Evolutionary conservation across 2,329 filamentous ascomycete genomes (phyloP), one percentile per base, ranked within the genome.

Genomic region (Stachybotrys chlorohalonatus): DNA sequence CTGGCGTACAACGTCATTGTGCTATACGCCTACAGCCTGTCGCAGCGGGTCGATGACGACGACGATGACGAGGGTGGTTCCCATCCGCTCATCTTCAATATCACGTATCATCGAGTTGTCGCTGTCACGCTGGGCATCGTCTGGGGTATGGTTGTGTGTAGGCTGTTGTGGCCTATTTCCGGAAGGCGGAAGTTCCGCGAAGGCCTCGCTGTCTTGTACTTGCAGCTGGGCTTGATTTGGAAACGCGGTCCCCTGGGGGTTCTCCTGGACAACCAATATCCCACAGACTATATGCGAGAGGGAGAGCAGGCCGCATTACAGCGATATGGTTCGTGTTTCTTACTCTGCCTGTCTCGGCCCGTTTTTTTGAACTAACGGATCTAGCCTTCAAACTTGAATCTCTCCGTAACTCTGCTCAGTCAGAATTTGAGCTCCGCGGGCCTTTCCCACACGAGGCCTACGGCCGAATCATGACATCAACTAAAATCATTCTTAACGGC

Each of bases 221-320:
- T 99, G 7, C 89, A 95, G 56, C 92, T 99, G 84, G 90, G 91
- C 15, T 79, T 99, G 39, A 92, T 97, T 60, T 99, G 94, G 94
- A 95, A 93, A 72, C 84, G 92, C 49, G 93, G 95, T 8, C 94
- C 94, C 0, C 75, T 99, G 30, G 86, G 88, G 5, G 83, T 86
- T 7, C 79, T 96, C 54, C 74, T 85, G 1, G 78, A 84, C 49
- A 83, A 78, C 56, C 75, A 82, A 59, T 74, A 72, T 57, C 74
- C 76, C 5, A 72, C 79, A 42, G 82, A 84, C 6, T 97, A 95
- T 68, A 91, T 96, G 81, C 86, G 86, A 58, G 82, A 91, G n/a
- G 83, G 86, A 42, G 94, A 97, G 70, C 92, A 96, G 67, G 82
- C 88, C 5, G 87, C 91, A 47, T 80, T 99, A 53, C 91, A 95